A percentile compares a stretch with the other conserved stretches of the same genome.
Evolutionary conservation across 1,284 basidiomycete genomes (phyloP).

Genomic region (Trametes pubescens): DNA sequence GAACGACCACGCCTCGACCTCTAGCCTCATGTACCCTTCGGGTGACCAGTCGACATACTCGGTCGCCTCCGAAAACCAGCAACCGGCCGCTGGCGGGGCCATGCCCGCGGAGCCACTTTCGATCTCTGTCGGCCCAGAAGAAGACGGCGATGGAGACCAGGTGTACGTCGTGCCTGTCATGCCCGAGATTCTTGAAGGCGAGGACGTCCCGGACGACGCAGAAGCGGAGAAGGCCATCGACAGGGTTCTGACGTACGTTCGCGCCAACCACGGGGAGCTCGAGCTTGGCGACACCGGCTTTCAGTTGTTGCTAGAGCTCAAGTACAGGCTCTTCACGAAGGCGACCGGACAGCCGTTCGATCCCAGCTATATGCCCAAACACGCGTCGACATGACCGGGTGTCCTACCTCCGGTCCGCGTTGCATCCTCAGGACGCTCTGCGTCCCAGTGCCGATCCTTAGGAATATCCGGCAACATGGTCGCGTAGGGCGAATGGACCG

Average conservation of each 20-base stretch:
- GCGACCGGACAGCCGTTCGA: slow-evolving; percentile 20
- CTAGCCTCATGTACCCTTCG: slow-evolving; percentile 14
- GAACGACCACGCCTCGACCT: slow-evolving; percentile 9
- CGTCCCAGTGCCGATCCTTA: not conserved
- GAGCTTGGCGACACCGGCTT: slow-evolving; percentile 22
- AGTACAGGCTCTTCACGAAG: slow-evolving; percentile 28
- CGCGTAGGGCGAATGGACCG: not conserved
- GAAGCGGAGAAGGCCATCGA: slow-evolving; percentile 29
- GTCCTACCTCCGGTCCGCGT: not conserved
- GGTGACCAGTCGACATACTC: slow-evolving; percentile 14
- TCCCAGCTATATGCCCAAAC: slow-evolving; percentile 15
- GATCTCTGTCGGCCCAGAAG: slow-evolving; percentile 11
- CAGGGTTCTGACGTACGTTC: slow-evolving; percentile 26
- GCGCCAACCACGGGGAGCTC: slow-evolving; percentile 21
- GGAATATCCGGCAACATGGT: not conserved
- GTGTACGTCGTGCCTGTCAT: slow-evolving; percentile 24
- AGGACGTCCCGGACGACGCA: slow-evolving; percentile 1
- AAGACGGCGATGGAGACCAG: slow-evolving; percentile 17
- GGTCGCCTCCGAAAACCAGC: slow-evolving; percentile 3
- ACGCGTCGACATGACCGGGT: slow-evolving; percentile 11
- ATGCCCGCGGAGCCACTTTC: slow-evolving; percentile 20
- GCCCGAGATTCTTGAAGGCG: slow-evolving; percentile 21
- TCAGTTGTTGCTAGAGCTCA: slow-evolving; percentile 21
- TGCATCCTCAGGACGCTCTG: not conserved
- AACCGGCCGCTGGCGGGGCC: slow-evolving; percentile 9